These are phyloP conservation scores for Cymbopogon flexuosus DNA, from an alignment of 202 grass and related monocot genomes.

Conservation along the genomic window DNA sequence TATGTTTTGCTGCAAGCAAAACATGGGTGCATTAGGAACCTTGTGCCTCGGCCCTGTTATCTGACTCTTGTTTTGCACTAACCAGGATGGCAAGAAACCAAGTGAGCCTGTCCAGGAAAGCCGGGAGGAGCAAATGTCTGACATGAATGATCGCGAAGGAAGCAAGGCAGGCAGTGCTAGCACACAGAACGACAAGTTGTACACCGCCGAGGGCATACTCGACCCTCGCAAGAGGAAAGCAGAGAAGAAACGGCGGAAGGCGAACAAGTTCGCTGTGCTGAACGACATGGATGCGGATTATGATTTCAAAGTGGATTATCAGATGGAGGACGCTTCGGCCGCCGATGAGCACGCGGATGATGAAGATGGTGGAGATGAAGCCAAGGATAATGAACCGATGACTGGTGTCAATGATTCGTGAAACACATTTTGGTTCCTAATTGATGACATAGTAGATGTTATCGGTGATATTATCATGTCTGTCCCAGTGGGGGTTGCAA, in stretches of 20 bases:
- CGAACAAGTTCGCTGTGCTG: conserved; percentile 33
- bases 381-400: conserved; percentile 43
- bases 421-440: too few relatives aligned
- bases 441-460: background rate
- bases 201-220: conserved; percentile 67
- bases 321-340: conserved; percentile 36
- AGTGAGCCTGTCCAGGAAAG: conserved; percentile 16
- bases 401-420: conserved; percentile 40
- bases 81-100: conserved; percentile 39
- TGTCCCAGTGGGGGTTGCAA: background rate
- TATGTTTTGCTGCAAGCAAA: background rate
- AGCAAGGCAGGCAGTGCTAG: conserved; percentile 27
- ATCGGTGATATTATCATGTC: background rate
- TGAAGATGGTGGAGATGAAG: conserved; percentile 19
- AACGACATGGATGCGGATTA: conserved; percentile 82
- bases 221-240: conserved; percentile 73
- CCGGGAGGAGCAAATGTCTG: conserved; percentile 47
- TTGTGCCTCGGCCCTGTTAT: background rate
- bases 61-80: conserved; percentile 14
- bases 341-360: background rate
- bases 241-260: conserved; percentile 73
- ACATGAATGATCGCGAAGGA: conserved; percentile 32
- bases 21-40: background rate
- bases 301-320: conserved; percentile 92
- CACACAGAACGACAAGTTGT: conserved; percentile 65